Base-by-base conservation (phyloP, 2,329 filamentous ascomycete species). In the Tolypocladium inflatum region DNA sequence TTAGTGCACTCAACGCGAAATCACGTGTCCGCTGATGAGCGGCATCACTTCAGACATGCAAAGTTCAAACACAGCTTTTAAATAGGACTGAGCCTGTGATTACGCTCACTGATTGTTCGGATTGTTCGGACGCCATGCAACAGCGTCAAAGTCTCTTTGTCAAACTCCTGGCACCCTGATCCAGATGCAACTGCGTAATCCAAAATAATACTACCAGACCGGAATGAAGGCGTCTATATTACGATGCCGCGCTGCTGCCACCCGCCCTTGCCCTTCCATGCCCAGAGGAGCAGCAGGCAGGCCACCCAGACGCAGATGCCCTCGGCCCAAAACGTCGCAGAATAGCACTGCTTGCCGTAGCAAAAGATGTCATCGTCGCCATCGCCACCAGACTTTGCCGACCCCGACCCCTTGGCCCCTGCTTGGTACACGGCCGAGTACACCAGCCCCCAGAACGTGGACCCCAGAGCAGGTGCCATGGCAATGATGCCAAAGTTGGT, bases 401-500 rank as follows among this genome's bases (percentile, higher is more conserved):
- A 58, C 61, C 67, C 69, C 19, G 74, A 73, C 26, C 73, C 70
- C 54, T 74, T 74, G 0, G 86, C 86, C 1, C 83, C 88, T 50
- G 79, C 79, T 71, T 94, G 86, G 67, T 95, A 95, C 2, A 90
- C 85, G 0, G 79, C 82, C 7, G 89, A 90, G 71, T 97, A 99
- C n/a, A 97, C 77, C 0, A 94, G 72, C 0, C 92, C 91, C 91
- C 93, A 99, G 38, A 96, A 80, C 0, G 91, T 91, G 0, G 93
- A 91, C 0, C 93, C 94, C 0, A 89, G 74, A 0, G 94, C 94
- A 3, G 94, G 94, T 58, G 93, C 86, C 79, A 95, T 94, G 48
- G 92, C 91, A 9, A 97, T 86, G 61, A 97, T 92, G 11, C 94
- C 94, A 86, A 93, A 99, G 67, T 99, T 97, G 0, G 94, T 99